phyloP scores from a whole-genome alignment of 1,284 basidiomycete genomes.

The Ustilago lituana region DNA sequence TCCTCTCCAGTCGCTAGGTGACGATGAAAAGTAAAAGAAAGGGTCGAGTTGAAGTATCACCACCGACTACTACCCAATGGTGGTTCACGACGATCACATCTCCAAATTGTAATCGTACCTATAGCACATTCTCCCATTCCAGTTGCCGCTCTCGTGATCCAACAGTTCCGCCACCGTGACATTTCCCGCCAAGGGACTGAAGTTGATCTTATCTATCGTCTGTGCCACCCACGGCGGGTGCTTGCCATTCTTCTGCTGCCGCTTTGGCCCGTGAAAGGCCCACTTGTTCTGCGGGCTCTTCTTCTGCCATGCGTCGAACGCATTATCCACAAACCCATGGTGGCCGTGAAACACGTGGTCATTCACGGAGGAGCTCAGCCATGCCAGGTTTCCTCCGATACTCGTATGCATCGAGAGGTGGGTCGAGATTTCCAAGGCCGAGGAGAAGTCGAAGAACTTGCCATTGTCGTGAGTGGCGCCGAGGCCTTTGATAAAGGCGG shows the following conservation, averaged over 20 bases:
- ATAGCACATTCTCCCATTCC: constrained; percentile 38
- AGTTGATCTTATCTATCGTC: constrained; percentile 26
- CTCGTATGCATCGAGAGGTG: constrained; percentile 38
- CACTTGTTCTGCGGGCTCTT: constrained; percentile 5
- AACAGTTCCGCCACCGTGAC: constrained; percentile 26
- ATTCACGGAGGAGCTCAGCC: constrained; percentile 23
- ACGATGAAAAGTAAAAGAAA: no score
- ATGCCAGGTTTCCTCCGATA: constrained; percentile 28
- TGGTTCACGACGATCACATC: no score
- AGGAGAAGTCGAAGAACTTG: constrained; percentile 30
- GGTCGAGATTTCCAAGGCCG: constrained; percentile 28
- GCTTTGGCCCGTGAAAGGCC: constrained; percentile 32
- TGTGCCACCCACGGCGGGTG: constrained; percentile 24
- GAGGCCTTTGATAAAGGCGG: constrained; percentile 17
- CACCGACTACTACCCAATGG: no score
- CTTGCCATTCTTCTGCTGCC: constrained; percentile 15
- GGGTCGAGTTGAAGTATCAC: no score
- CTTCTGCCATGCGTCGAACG: constrained; percentile 17
- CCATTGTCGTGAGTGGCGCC: constrained; percentile 21
- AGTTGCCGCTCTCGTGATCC: constrained; percentile 19
- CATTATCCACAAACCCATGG: constrained; percentile 21
- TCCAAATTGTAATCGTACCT: constrained; percentile 23
- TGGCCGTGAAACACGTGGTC: constrained; percentile 19
- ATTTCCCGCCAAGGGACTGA: constrained; percentile 20
- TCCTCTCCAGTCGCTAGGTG: no score